Evolutionary conservation across 2,329 filamentous ascomycete species (phyloP), one percentile per base, ranked within the genome.

Genomic region (Blastomyces emzantsi): DNA sequence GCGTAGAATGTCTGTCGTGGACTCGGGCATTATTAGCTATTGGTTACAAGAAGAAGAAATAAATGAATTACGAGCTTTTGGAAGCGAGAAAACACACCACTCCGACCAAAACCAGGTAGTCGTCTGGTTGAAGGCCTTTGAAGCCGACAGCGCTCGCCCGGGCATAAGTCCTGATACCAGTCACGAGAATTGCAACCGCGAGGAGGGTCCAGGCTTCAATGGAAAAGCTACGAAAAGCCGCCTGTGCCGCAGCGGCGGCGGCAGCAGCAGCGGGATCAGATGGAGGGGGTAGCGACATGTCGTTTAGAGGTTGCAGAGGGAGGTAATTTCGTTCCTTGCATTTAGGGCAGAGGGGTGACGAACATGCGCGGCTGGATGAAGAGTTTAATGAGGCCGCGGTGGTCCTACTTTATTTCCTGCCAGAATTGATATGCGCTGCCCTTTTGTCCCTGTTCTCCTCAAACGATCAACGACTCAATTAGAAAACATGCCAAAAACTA

Each of bases 21-120:
- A n/a, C 25, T 30, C 56, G 5, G 15, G 4, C 22, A 28, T 45
- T 45, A 28, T 45, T 45, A 45, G 56, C 56, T 7, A 43, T 59
- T 59, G 36, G 45, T 19, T 28, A 1, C 25, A 52, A 28, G 11
- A 30, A 51, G 1, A 15, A 28, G 7, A 17, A 55, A 55, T 36
- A 30, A 3, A 11, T 11, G 15, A 52, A 15, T 52, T 25, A 30
- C 49, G 22, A 52, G 49, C 11, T 15, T 15, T 39, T 41, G 9
- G n/a, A 22, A 22, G 22, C 8, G 39, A 28, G 25, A 43, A 59
- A 28, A 59, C 36, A 25, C 17, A 59, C 56, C 13, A 25, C 56
- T 17, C 56, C 56, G 30, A 45, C 36, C 39, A 80, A 73, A 69
- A 84, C 81, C 19, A 86, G 69, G 64, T 81, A 84, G 65, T 87